phyloP scores from a whole-genome alignment of 129 eudicot genomes.

The Chrysanthemum lavandulifolium region DNA sequence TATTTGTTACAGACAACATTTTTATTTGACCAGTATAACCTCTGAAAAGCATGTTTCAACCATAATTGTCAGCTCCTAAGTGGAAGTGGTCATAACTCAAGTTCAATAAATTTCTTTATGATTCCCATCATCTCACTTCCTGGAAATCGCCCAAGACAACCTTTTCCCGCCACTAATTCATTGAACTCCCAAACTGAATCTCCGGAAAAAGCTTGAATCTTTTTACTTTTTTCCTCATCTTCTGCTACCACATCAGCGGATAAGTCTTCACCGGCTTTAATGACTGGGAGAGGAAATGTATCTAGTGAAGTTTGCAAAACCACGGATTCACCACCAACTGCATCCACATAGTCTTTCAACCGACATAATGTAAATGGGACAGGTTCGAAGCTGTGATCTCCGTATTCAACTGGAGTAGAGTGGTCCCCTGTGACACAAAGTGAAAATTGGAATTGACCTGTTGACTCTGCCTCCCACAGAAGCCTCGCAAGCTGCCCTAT shows the following conservation, averaged over 20 bases:
- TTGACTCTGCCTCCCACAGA: slow-evolving; percentile 77
- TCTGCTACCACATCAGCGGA: slow-evolving; percentile 20
- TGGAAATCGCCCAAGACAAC: slow-evolving; percentile 89
- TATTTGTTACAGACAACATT: slow-evolving; percentile 2
- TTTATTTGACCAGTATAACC: background rate
- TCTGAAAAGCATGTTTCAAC: background rate
- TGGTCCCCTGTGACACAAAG: slow-evolving; percentile 95
- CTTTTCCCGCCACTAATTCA: slow-evolving; percentile 81
- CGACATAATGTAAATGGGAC: slow-evolving; percentile 84
- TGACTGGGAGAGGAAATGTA: slow-evolving; percentile 71
- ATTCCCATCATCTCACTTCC: slow-evolving; percentile 96
- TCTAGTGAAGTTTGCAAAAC: slow-evolving; percentile 63
- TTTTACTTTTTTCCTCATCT: slow-evolving; percentile 20
- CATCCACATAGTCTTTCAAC: slow-evolving; percentile 76
- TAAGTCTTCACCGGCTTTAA: slow-evolving; percentile 60
- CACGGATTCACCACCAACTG: slow-evolving; percentile 68
- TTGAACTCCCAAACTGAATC: slow-evolving; percentile 67
- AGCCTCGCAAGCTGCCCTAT: slow-evolving; percentile 90
- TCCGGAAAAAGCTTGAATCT: slow-evolving; percentile 42
- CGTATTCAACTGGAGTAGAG: slow-evolving; percentile 96
- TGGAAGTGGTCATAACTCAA: slow-evolving; percentile 17
- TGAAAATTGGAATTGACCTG: slow-evolving; percentile 59
- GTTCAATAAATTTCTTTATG: slow-evolving; percentile 59
- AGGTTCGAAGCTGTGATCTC: slow-evolving; percentile 96
- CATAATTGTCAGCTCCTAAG: background rate